A percentile compares a stretch with the other conserved stretches of the same genome.
Conservation (phyloP, 495 filamentous ascomycete genomes). For the Podospora bellae-mahoneyi region DNA sequence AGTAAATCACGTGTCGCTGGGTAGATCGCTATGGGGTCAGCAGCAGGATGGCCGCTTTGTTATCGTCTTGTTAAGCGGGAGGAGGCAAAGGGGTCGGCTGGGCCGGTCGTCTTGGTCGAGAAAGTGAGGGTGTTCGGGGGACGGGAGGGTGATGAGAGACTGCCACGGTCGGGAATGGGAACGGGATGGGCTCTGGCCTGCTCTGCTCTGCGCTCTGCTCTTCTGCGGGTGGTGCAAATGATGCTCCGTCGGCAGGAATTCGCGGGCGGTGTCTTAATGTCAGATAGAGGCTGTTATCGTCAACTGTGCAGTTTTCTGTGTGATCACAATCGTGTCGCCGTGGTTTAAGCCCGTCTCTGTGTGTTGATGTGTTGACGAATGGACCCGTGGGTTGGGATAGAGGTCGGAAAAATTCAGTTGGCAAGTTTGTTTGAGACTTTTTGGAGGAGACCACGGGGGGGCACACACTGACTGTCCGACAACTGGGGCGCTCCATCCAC, state of each 20-base stretch:
- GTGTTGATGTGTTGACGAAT: constrained; percentile 27
- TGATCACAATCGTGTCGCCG: constrained; percentile 32
- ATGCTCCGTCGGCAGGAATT: constrained; percentile 29
- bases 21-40: neutral
- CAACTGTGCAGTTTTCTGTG: constrained; percentile 26
- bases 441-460: constrained; percentile 19
- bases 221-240: constrained; percentile 23
- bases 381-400: constrained; percentile 25
- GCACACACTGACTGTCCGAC: constrained; percentile 17
- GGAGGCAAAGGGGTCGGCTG: neutral
- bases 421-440: constrained; percentile 31
- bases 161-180: constrained; percentile 31
- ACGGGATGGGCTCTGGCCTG: constrained; percentile 7
- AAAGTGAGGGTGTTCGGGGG: constrained; percentile 19
- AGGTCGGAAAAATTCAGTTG: constrained; percentile 30
- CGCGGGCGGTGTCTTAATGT: constrained; percentile 29
- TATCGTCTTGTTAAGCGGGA: neutral
- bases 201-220: constrained; percentile 2
- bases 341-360: constrained; percentile 22
- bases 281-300: constrained; percentile 18
- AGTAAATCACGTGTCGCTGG: neutral
- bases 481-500: constrained; percentile 6
- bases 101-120: constrained; percentile 19
- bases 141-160: constrained; percentile 8
- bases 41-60: neutral